Conservation (phyloP, 345 rosid species). For the Leavenworthia alabamica region DNA sequence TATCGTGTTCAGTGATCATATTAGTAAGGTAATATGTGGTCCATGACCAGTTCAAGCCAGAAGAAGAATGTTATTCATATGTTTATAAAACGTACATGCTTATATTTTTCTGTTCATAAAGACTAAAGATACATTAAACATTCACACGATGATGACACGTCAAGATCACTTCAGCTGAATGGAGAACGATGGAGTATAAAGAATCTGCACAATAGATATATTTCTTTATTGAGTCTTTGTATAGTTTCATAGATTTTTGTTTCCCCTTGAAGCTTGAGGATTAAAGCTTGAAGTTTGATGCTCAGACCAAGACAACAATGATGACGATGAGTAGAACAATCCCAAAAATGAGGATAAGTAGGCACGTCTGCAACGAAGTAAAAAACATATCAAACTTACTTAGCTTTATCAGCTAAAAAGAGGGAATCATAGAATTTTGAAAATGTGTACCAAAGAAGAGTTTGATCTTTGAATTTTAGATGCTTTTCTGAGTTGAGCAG, state of each 20-base stretch:
- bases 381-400: background rate
- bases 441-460: slow-evolving; percentile 49
- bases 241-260: background rate
- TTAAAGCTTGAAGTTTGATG: background rate
- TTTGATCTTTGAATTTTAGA: slow-evolving; percentile 51
- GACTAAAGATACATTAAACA: background rate
- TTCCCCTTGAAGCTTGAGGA: background rate
- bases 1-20: too few species aligned
- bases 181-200: slow-evolving; percentile 12
- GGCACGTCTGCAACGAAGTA: slow-evolving; percentile 48
- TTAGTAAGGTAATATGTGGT: too few species aligned
- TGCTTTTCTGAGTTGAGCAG: slow-evolving; percentile 51
- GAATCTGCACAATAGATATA: slow-evolving; percentile 31
- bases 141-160: slow-evolving; percentile 3
- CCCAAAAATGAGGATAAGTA: slow-evolving; percentile 65
- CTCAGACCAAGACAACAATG: slow-evolving; percentile 48
- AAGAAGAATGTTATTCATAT: background rate
- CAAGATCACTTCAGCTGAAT: too few species aligned
- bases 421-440: background rate
- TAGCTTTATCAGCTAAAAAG: background rate
- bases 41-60: background rate
- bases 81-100: background rate
- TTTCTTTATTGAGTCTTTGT: slow-evolving; percentile 6
- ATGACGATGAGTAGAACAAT: slow-evolving; percentile 54
- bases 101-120: background rate